These are phyloP conservation scores for Penicillium coffeae DNA, from an alignment of 495 filamentous ascomycete species.

Conservation along the genomic window DNA sequence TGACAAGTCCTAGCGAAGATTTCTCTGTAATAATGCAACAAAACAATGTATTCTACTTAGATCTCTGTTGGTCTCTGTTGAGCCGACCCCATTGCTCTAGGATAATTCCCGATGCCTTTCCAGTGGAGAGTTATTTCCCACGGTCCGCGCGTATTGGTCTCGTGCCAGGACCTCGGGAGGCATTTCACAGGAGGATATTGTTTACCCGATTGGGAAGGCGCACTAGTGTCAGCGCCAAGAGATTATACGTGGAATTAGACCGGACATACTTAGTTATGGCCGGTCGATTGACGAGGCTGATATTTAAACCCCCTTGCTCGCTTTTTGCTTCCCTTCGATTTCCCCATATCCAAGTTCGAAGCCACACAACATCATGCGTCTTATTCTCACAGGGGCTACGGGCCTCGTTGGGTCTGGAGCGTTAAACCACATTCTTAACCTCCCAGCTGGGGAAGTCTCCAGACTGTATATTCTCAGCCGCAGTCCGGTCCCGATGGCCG, in stretches of 20 bases:
- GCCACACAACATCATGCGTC: constrained; percentile 49
- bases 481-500: constrained; percentile 59
- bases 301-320: not conserved
- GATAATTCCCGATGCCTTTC: too few relatives aligned
- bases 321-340: not conserved
- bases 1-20: not conserved
- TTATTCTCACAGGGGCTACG: constrained; percentile 73
- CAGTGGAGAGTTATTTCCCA: too few relatives aligned
- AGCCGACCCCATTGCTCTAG: too few relatives aligned
- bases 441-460: constrained; percentile 39
- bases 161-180: too few relatives aligned
- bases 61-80: too few relatives aligned
- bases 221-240: not conserved
- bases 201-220: not conserved
- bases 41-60: too few relatives aligned
- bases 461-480: constrained; percentile 65
- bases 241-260: not conserved
- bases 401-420: constrained; percentile 65
- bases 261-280: not conserved
- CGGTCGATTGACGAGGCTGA: not conserved
- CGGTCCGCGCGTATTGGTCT: too few relatives aligned
- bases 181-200: too few relatives aligned
- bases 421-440: constrained; percentile 60
- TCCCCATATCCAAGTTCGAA: not conserved
- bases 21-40: too few relatives aligned